phyloP scores from a whole-genome alignment of 805 yeast species.

The Spathaspora girioi region DNA sequence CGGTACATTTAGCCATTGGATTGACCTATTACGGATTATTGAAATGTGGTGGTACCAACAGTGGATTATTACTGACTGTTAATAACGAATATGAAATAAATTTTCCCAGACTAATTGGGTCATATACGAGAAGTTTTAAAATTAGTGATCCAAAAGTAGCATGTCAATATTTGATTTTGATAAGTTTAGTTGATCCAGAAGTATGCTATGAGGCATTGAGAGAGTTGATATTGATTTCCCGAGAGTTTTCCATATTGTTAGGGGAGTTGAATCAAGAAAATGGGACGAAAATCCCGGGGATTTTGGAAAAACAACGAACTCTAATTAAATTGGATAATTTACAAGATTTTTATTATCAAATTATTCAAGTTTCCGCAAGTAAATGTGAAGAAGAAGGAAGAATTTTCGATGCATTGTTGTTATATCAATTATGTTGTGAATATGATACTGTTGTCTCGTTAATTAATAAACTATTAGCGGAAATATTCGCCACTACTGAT shows the following conservation, averaged over 20 bases:
- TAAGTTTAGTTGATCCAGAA: slow-evolving; percentile 55
- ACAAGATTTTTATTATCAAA: slow-evolving; percentile 58
- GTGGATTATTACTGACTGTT: slow-evolving; percentile 32
- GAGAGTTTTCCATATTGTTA: slow-evolving; percentile 75
- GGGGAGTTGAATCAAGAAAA: slow-evolving; percentile 73
- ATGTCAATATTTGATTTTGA: slow-evolving; percentile 77
- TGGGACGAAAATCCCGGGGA: slow-evolving; percentile 78
- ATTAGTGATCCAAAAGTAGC: slow-evolving; percentile 86
- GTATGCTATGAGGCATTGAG: slow-evolving; percentile 75
- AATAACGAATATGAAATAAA: slow-evolving; percentile 35
- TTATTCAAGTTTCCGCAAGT: slow-evolving; percentile 80
- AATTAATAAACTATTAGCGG: slow-evolving; percentile 75
- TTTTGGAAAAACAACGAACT: slow-evolving; percentile 71
- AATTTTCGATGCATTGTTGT: slow-evolving; percentile 74
- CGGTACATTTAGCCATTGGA: slow-evolving; percentile 85
- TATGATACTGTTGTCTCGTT: slow-evolving; percentile 74
- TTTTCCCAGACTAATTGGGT: slow-evolving; percentile 68
- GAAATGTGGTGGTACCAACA: slow-evolving; percentile 24
- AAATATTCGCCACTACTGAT: slow-evolving; percentile 68
- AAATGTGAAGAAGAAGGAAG: slow-evolving; percentile 92
- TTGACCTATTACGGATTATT: slow-evolving; percentile 70
- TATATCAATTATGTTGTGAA: slow-evolving; percentile 87
- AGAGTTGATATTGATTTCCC: slow-evolving; percentile 79
- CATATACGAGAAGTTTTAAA: slow-evolving; percentile 79
- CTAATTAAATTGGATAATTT: slow-evolving; percentile 58